Evolutionary conservation across 2,329 filamentous ascomycete genomes (phyloP).

Genomic region (Phialophora chinensis): DNA sequence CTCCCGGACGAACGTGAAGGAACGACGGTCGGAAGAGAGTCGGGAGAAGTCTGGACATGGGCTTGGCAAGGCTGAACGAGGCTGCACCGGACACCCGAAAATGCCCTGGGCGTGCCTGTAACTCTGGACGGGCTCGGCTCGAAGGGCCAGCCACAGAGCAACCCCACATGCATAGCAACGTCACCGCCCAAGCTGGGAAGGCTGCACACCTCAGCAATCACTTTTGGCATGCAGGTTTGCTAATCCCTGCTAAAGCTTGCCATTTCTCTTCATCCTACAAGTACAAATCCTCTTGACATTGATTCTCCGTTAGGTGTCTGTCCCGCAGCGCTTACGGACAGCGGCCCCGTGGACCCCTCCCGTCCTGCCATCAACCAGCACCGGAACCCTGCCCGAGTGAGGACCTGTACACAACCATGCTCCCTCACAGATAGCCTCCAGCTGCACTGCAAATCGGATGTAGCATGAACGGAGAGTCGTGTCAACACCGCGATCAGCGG

Average conservation of each 20-base stretch:
- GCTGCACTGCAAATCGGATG: slow-evolving; percentile 32
- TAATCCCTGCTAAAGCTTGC: slow-evolving; percentile 3
- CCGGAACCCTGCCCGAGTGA: slow-evolving; percentile 16
- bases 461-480: slow-evolving; percentile 75
- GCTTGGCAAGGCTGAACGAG: slow-evolving; percentile 18
- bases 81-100: neutral
- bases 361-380: neutral
- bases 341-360: too few species aligned
- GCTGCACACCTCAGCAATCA: slow-evolving; percentile 12
- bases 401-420: slow-evolving; percentile 31
- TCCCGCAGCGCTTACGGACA: neutral
- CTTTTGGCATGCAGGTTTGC: neutral
- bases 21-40: neutral
- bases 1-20: too few species aligned
- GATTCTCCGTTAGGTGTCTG: neutral
- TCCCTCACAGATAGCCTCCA: slow-evolving; percentile 37
- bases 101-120: neutral
- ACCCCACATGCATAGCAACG: slow-evolving; percentile 9
- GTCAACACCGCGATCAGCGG: slow-evolving; percentile 78
- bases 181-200: neutral
- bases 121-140: slow-evolving; percentile 6
- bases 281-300: neutral
- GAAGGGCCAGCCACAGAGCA: neutral
- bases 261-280: neutral
- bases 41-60: neutral